Conservation (phyloP, 192 early-diverging fungal genomes). For the Backusella macrospora region DNA sequence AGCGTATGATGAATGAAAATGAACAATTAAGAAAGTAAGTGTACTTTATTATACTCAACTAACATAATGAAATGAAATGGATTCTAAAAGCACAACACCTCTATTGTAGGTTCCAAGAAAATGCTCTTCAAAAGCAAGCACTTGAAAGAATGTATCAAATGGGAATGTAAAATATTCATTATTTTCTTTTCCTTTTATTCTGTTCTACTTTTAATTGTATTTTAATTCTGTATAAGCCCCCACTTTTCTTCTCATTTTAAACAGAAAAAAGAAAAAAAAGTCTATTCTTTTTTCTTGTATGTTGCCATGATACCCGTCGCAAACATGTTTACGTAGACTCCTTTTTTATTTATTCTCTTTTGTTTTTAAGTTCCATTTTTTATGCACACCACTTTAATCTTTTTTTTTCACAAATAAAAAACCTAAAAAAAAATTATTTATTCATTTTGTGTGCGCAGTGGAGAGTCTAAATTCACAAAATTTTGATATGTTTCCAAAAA, state of each 20-base stretch:
- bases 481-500: background rate
- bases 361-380: constrained; percentile 17
- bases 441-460: background rate
- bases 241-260: constrained; percentile 1
- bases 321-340: background rate
- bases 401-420: background rate
- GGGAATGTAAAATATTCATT: constrained; percentile 23
- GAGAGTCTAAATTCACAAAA: background rate
- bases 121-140: constrained; percentile 39
- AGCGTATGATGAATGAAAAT: constrained; percentile 33
- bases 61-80: background rate
- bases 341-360: constrained; percentile 22
- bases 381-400: background rate
- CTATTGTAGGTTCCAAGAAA: constrained; percentile 35
- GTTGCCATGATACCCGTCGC: constrained; percentile 3
- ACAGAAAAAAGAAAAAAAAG: constrained; percentile 1
- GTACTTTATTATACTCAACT: background rate
- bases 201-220: constrained; percentile 15
- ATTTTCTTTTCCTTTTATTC: background rate
- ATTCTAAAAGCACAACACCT: background rate
- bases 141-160: constrained; percentile 45
- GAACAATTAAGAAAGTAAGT: constrained; percentile 34
- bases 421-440: background rate
- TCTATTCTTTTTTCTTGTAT: background rate
- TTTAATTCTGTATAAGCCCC: constrained; percentile 23